phyloP scores from a whole-genome alignment of 441 rosid genomes.

The Eruca vesicaria region DNA sequence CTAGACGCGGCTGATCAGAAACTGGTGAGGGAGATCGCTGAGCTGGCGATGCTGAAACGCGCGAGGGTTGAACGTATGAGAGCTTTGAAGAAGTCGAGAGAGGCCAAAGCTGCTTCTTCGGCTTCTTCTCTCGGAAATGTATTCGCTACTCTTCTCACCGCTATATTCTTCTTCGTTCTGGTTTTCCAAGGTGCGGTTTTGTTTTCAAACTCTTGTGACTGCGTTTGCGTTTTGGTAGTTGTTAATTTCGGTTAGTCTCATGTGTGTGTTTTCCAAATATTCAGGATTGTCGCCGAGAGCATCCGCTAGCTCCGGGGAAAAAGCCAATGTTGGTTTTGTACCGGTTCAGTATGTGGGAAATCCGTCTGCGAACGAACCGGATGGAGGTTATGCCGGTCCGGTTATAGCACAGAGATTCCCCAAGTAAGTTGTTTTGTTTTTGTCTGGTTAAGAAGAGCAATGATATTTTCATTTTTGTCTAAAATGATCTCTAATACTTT shows the following conservation, averaged over 20 bases:
- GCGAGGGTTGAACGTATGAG: conserved; percentile 81
- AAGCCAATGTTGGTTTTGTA: conserved; percentile 42
- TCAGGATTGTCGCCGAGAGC: conserved; percentile 66
- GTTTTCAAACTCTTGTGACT: background rate
- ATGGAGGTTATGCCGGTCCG: conserved; percentile 36
- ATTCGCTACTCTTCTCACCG: no score
- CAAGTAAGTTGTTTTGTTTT: conserved; percentile 39
- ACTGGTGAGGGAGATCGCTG: conserved; percentile 75
- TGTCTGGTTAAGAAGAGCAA: background rate
- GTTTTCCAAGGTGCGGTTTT: no score
- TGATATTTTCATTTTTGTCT: background rate
- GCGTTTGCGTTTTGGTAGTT: conserved; percentile 10
- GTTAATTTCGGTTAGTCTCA: background rate
- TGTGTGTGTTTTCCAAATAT: background rate
- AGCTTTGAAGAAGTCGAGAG: conserved; percentile 83
- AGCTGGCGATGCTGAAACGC: conserved; percentile 83
- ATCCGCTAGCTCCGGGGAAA: conserved; percentile 34
- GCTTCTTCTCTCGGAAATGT: conserved; percentile 40
- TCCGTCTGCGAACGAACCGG: conserved; percentile 42
- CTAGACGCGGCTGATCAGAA: conserved; percentile 83
- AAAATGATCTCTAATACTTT: background rate
- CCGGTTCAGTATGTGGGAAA: conserved; percentile 54
- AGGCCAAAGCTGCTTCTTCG: conserved; percentile 60
- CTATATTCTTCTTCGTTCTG: no score
- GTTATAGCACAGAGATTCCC: conserved; percentile 30